Percentiles rank a stretch among this genome's conserved stretches.
Evolutionary conservation across 140 eudicot genomes (phyloP).

Genomic region (Oenanthe javanica): DNA sequence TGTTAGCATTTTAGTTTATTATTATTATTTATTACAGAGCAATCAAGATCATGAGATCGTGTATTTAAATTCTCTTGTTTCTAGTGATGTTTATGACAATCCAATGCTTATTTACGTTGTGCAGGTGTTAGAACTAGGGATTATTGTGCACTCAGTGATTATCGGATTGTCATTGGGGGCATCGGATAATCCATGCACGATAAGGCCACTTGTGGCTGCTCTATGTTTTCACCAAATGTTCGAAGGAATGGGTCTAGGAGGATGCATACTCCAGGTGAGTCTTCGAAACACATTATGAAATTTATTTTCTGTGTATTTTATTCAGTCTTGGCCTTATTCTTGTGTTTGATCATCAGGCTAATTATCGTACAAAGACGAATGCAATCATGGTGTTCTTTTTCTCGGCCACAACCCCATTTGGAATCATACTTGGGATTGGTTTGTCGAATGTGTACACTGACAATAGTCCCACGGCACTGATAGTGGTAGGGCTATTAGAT

Average conservation of each 20-base stretch:
- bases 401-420: constrained; percentile 8
- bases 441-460: not conserved
- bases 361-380: not conserved
- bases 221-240: constrained; percentile 3
- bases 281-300: not conserved
- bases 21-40: not conserved
- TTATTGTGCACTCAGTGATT: constrained; percentile 1
- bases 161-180: constrained; percentile 2
- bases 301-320: not conserved
- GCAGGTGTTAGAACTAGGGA: constrained; percentile 2
- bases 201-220: constrained; percentile 2
- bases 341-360: not conserved
- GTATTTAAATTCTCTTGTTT: not conserved
- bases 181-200: constrained; percentile 3
- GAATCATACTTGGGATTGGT: not conserved
- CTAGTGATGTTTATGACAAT: not conserved
- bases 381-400: constrained; percentile 9
- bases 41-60: not conserved
- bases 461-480: not conserved
- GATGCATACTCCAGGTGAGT: not conserved
- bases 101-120: not conserved
- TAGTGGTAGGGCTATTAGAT: not conserved
- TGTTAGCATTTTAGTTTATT: too few species aligned
- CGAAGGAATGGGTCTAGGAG: constrained; percentile 7
- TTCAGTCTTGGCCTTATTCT: not conserved